Base-by-base conservation (phyloP, 1,284 basidiomycete genomes). In the Singerocomus rubriflavus region DNA sequence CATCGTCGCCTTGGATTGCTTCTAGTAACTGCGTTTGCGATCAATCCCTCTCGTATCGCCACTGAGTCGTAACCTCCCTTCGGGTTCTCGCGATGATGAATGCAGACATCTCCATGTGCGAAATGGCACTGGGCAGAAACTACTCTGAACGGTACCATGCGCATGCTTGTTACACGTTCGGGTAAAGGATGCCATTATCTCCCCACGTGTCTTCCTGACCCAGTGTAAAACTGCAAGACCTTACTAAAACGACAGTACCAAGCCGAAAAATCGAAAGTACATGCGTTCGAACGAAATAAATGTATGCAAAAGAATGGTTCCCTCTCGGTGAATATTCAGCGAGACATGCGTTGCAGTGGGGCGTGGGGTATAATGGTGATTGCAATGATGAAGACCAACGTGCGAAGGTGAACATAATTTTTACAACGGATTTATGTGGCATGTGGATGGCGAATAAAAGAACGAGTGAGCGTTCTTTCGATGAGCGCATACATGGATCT, bases 161-260 rank as follows among this genome's bases (percentile, higher is more conserved):
- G n/a, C 44, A 14, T 30, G 10, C 14, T 27, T 13, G 21, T 21
- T 4, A 3, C 29, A 25, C 12, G 21, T 9, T 44, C 36, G 32
- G 31, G 27, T 41, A 27, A 31, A 49, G 39, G 39, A 38, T 37
- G 36, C 29, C 42, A 58, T 52, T 45, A 2, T 27, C 11, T 29
- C 21, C 27, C 26, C 21, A 38, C 30, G 30, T 25, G 17, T 37
- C 34, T 26, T 33, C 38, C 44, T 25, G 21, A 42, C 54, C 36
- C 43, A 37, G 32, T 25, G 13, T 31, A 40, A 52, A 48, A 13
- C 26, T 33, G 41, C 9, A 1, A 4, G 41, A 48, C 11, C 36
- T 57, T 21, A 61, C 50, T 57, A 57, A 63, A 52, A 63, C 52
- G 65, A 61, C 51, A 62, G 14, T 4, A 45, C 39, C 46, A 55